Evolutionary conservation across 106 monocot species (phyloP), one percentile per base, ranked within the genome.

Genomic region (Dactylorhiza incarnata): DNA sequence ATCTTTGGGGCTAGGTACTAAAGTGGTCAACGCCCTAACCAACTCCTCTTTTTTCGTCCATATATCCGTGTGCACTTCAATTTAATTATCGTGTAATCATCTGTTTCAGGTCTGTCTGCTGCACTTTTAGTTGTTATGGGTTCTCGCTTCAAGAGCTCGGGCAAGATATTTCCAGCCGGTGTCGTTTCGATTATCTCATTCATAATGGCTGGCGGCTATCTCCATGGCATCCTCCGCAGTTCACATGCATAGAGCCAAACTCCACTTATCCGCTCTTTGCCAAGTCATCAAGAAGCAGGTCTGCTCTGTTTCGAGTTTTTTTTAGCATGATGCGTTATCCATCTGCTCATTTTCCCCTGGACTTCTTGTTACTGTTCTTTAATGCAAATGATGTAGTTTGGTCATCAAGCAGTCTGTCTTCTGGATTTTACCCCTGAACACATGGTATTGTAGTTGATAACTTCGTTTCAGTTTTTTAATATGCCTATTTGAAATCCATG

Each of bases 81-180:
- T 43, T 24, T 52, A 0, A 24, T 56, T 68, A 23, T 81, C 65
- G 49, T 9, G 23, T 25, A 48, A 5, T 45, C 25, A 43, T 11
- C n/a, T 17, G 8, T 73, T 73, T 12, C 79, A 96, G 93, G 93
- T 73, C 65, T 96, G 49, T 93, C 93, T 73, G 93, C 81, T 74
- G 93, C 96, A 46, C 93, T 96, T 52, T 63, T 96, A 50, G 83
- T 73, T 9, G 93, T 93, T 78, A 96, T 96, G 96, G 96, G 96
- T 62, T 87, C 93, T 49, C 96, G 96, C 81, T 96, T 93, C 80
- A 91, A 81, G 80, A 94, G 85, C 26, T 94, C 97, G 0, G 87
- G 91, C 72, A 97, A 94, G 82, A 68, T 99, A 74, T 94, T 94
- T 78, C 97, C 97, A 0, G 97, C 91, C 9, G 97, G 97, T 46